Base-by-base conservation (phyloP, 768 basidiomycete genomes). In the Auricularia cornea region DNA sequence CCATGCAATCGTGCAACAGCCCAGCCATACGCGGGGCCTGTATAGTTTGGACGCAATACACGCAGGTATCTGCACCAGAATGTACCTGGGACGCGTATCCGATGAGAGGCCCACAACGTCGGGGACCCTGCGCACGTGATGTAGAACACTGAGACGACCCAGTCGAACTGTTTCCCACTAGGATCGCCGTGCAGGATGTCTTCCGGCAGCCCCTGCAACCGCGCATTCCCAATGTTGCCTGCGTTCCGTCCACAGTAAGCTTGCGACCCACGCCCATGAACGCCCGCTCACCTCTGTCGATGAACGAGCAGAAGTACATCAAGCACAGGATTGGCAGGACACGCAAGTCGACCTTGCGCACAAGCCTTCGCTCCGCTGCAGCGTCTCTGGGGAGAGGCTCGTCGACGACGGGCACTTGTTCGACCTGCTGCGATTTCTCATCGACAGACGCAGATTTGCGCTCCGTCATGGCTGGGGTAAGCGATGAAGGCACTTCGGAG, bases 101-200 rank as follows among this genome's bases (percentile, higher is more conserved):
- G 44, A 3, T n/a, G n/a, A n/a, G n/a, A n/a, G n/a, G n/a, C n/a
- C n/a, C n/a, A n/a, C n/a, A n/a, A n/a, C n/a, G n/a, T n/a, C n/a
- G n/a, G n/a, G n/a, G n/a, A 48, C 6, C 23, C 11, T 14, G 87
- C 89, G 71, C 91, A 92, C 66, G 90, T 84, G 73, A 92, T 84
- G 74, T 87, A 92, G 75, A 92, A 92, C 8, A 81, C 79, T 1
- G 89, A 86, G 63, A 86, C 88, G 52, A 89, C 73, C 89, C 88
- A 90, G 70, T 89, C 89, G 69, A 89, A 91, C n/a, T 84, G 76
- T 28, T 78, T 66, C 1, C 90, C 89, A 0, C 83, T 85, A 10
- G 81, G 81, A 68, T 91, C 90, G 6, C 89, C 88, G 14, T 79
- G 80, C 14, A 92, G 82, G 14, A n/a, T 18, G 64, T 91, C 87